Percentiles rank a stretch among this genome's conserved stretches.
Conservation (phyloP, 1,284 basidiomycete genomes). For the Earliella scabrosa region DNA sequence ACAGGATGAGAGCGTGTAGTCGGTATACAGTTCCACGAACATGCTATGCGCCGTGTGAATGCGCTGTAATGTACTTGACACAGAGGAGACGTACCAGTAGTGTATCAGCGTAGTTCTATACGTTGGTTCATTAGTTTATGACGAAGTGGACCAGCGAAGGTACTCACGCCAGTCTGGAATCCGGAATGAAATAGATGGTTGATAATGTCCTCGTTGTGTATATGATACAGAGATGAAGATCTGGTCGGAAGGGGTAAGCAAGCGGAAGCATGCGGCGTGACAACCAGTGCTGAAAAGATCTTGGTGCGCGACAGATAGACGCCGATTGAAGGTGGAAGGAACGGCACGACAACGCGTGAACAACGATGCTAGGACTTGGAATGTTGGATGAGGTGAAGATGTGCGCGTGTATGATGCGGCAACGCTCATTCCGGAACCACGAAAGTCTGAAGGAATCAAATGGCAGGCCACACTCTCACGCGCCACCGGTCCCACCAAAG, state of each 20-base stretch:
- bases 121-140: background rate
- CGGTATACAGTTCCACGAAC: slow-evolving; percentile 75
- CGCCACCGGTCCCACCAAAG: background rate
- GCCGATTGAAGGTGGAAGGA: background rate
- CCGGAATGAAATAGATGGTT: slow-evolving; percentile 77
- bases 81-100: slow-evolving; percentile 58
- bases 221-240: slow-evolving; percentile 46
- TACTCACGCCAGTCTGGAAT: slow-evolving; percentile 76
- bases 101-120: slow-evolving; percentile 80
- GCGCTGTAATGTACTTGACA: background rate
- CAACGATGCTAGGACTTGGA: too few species aligned
- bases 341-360: too few species aligned
- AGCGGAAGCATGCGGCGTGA: too few species aligned
- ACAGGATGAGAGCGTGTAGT: slow-evolving; percentile 82
- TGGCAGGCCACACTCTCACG: slow-evolving; percentile 9
- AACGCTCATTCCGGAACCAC: too few species aligned
- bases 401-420: too few species aligned
- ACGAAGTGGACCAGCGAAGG: background rate
- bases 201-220: slow-evolving; percentile 73
- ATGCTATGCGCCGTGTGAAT: slow-evolving; percentile 50
- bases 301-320: slow-evolving; percentile 10
- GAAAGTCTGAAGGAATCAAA: too few species aligned
- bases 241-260: slow-evolving; percentile 29
- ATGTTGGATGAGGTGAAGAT: too few species aligned
- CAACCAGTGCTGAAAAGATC: too few species aligned